These are phyloP conservation scores for Phaeosphaeria sp. DNA, from an alignment of 2,329 filamentous ascomycete genomes.

Conservation along the genomic window DNA sequence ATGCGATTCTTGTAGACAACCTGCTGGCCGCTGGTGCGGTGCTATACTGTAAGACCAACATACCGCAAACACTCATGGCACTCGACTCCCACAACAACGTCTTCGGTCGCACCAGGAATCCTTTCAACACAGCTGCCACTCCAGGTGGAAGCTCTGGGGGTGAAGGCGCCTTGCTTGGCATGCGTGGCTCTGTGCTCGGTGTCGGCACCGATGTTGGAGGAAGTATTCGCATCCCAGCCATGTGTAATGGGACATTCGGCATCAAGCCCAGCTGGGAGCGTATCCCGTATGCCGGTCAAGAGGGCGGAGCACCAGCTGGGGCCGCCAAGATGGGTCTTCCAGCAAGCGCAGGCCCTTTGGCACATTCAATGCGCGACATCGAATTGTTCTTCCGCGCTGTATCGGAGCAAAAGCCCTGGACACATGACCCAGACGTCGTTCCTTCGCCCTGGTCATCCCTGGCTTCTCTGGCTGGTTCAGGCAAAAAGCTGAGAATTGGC, in stretches of 20 bases:
- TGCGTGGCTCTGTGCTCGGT: constrained; percentile 57
- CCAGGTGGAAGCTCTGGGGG: constrained; percentile 61
- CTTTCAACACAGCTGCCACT: constrained; percentile 55
- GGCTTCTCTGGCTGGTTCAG: constrained; percentile 12
- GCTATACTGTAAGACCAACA: constrained; percentile 61
- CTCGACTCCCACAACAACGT: constrained; percentile 61
- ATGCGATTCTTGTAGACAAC: constrained; percentile 52
- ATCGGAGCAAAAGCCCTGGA: constrained; percentile 60
- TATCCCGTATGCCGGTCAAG: constrained; percentile 61
- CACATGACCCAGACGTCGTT: constrained; percentile 53
- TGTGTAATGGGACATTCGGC: constrained; percentile 58
- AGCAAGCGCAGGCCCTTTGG: constrained; percentile 55
- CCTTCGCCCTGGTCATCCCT: constrained; percentile 48
- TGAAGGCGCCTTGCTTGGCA: constrained; percentile 59
- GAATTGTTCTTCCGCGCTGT: constrained; percentile 63
- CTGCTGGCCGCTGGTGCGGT: constrained; percentile 57
- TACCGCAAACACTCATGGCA: constrained; percentile 62
- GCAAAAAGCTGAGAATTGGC: constrained; percentile 52
- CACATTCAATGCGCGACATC: constrained; percentile 57
- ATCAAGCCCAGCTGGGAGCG: constrained; percentile 55
- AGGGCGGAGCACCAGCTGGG: constrained; percentile 55
- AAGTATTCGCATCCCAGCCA: constrained; percentile 59
- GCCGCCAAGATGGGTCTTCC: constrained; percentile 54
- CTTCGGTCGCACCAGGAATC: constrained; percentile 56
- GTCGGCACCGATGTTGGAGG: constrained; percentile 64